Evolutionary conservation across 2,329 filamentous ascomycete genomes (phyloP), one percentile per base, ranked within the genome.

Genomic region (Pyrenophora tritici-repentis): DNA sequence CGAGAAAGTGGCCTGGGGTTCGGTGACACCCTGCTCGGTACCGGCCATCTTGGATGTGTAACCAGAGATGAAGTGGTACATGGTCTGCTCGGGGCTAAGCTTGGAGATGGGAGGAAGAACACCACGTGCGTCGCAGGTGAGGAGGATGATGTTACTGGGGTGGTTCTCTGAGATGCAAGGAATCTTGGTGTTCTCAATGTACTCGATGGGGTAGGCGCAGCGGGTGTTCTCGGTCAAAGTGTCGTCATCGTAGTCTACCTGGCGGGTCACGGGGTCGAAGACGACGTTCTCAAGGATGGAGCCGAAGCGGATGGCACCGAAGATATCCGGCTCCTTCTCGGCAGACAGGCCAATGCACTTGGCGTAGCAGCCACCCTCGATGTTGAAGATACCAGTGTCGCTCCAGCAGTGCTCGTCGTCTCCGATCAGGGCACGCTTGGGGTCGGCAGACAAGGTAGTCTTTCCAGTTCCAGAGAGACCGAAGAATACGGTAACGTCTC

Each of bases 21-120:
- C 94, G 8, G 90, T 95, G 61, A 99, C 86, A 71, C 94, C 94
- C 62, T 97, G 91, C 81, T 99, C 94, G 29, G 94, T 99, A 71
- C 94, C 94, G 61, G 94, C 94, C 94, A 99, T 99, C 87, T 99
- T 99, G 73, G 93, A 97, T 60, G 94, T 99, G 84, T 99, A 99
- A 67, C 94, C 94, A 14, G 90, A 96, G 79, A 99, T 99, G 86
- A 99, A 99, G 84, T 99, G 94, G 88, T 97, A 99, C 93, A 99
- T 97, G 76, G 91, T 96, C 81, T 97, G 94, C 70, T 90, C 86
- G 61, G 88, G 85, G 82, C 89, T 86, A 74, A 99, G 88, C 84
- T 97, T 97, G 70, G 91, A 97, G 79, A 99, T 97, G 41, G 94
- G 94, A 50, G 94, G 94, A 49, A 99, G 86, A 42, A 99, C 94